Evolutionary conservation across 371 early-diverging fungal species (phyloP).

Genomic region (Capillidium heterosporum): DNA sequence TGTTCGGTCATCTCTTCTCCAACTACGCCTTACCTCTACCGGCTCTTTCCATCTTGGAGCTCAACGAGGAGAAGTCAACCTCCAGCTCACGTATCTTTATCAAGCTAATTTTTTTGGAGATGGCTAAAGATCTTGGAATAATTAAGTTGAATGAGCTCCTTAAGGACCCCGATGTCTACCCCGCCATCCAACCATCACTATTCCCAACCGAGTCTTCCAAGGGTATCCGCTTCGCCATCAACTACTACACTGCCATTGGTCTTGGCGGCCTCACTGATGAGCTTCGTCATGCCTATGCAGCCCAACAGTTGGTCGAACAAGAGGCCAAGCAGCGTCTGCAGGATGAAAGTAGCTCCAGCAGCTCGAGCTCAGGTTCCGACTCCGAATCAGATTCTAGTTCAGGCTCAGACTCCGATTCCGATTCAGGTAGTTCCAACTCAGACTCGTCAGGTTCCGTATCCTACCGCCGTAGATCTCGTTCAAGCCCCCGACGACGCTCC

Average conservation of each 20-base stretch:
- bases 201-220: constrained; percentile 82
- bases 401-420: constrained; percentile 9
- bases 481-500: too few species aligned
- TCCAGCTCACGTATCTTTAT: constrained; percentile 92
- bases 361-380: too few species aligned
- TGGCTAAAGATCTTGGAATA: constrained; percentile 71
- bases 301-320: background rate
- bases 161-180: constrained; percentile 33
- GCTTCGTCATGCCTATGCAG: constrained; percentile 38
- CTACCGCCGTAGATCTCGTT: too few species aligned
- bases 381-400: constrained; percentile 7
- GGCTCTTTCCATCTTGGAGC: constrained; percentile 49
- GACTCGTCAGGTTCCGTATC: too few species aligned
- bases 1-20: constrained; percentile 76
- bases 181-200: constrained; percentile 50
- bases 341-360: background rate
- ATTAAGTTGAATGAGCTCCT: constrained; percentile 57
- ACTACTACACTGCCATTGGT: constrained; percentile 90
- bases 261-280: constrained; percentile 87
- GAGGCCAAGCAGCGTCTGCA: background rate
- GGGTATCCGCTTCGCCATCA: constrained; percentile 89
- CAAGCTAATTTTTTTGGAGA: constrained; percentile 84
- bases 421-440: background rate
- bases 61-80: constrained; percentile 88
- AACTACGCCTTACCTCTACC: constrained; percentile 78